Evolutionary conservation across 2,329 filamentous ascomycete species (phyloP).

Genomic region (Penicillium sclerotigenum): DNA sequence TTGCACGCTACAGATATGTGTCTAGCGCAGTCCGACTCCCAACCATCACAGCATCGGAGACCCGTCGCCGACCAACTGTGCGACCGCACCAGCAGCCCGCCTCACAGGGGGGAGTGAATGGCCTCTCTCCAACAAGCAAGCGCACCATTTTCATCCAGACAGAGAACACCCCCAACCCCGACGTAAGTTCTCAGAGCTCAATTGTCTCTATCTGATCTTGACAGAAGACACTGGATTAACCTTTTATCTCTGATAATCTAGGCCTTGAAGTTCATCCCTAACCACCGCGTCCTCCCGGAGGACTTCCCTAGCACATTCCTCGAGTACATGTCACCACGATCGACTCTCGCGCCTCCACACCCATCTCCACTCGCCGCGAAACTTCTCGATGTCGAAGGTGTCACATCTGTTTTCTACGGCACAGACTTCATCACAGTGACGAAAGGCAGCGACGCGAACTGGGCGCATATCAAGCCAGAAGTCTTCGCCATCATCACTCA

Average conservation of each 20-base stretch:
- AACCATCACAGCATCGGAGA: conserved; percentile 48
- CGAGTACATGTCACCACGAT: conserved; percentile 86
- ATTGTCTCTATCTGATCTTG: neutral
- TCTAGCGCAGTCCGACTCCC: conserved; percentile 46
- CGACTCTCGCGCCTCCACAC: conserved; percentile 82
- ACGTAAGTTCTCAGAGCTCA: conserved; percentile 52
- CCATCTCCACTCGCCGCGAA: conserved; percentile 87
- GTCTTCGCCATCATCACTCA: conserved; percentile 95
- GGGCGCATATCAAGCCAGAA: conserved; percentile 93
- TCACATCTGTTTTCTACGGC: conserved; percentile 93
- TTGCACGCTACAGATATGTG: conserved; percentile 37
- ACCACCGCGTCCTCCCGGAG: conserved; percentile 77
- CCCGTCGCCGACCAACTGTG: conserved; percentile 46
- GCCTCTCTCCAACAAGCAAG: conserved; percentile 40
- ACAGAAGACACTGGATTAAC: neutral
- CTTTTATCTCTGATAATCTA: conserved; percentile 4
- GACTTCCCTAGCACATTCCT: conserved; percentile 72
- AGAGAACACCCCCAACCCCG: conserved; percentile 88
- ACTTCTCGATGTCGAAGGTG: conserved; percentile 88
- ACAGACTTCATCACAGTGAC: conserved; percentile 95
- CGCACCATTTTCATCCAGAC: conserved; percentile 98
- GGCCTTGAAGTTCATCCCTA: conserved; percentile 91
- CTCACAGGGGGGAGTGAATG: conserved; percentile 37
- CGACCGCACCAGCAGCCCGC: conserved; percentile 42
- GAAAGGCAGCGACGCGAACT: conserved; percentile 81